Conservation (phyloP, 2,329 filamentous ascomycete genomes). For the Lachnum nothofagi region DNA sequence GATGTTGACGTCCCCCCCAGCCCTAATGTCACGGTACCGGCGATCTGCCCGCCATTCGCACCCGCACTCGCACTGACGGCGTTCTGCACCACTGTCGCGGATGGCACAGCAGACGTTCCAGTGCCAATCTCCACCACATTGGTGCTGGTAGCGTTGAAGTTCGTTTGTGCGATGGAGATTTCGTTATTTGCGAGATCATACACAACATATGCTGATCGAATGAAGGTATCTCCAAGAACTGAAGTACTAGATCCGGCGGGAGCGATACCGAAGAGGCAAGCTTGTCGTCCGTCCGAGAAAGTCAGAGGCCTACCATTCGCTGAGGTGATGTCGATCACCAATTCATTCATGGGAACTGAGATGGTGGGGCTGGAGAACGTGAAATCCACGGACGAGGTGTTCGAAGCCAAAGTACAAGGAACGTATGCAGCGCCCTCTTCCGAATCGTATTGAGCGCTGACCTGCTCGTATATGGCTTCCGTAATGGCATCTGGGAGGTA, state of each 20-base stretch:
- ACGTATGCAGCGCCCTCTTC: slow-evolving; percentile 54
- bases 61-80: slow-evolving; percentile 44
- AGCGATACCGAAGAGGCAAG: slow-evolving; percentile 64
- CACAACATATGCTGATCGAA: slow-evolving; percentile 70
- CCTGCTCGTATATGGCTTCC: slow-evolving; percentile 49
- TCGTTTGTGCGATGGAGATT: slow-evolving; percentile 64
- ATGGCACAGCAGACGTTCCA: slow-evolving; percentile 47
- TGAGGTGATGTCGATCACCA: slow-evolving; percentile 50
- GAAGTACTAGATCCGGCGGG: slow-evolving; percentile 51
- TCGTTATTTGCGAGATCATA: slow-evolving; percentile 69
- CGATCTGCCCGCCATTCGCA: slow-evolving; percentile 5
- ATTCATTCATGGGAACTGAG: slow-evolving; percentile 52
- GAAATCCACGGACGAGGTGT: slow-evolving; percentile 45
- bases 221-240: slow-evolving; percentile 69
- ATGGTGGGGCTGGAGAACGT: slow-evolving; percentile 51
- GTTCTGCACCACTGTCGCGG: slow-evolving; percentile 46
- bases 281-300: slow-evolving; percentile 48
- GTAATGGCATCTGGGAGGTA: slow-evolving; percentile 58
- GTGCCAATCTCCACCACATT: slow-evolving; percentile 52
- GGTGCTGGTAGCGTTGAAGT: slow-evolving; percentile 50
- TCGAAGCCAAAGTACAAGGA: slow-evolving; percentile 47
- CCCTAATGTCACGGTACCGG: slow-evolving; percentile 11
- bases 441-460: slow-evolving; percentile 55
- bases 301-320: slow-evolving; percentile 42
- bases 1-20: slow-evolving; percentile 12